Evolutionary conservation across 352 stramenopile genomes (phyloP).

Genomic region (Phytopythium delawarense): DNA sequence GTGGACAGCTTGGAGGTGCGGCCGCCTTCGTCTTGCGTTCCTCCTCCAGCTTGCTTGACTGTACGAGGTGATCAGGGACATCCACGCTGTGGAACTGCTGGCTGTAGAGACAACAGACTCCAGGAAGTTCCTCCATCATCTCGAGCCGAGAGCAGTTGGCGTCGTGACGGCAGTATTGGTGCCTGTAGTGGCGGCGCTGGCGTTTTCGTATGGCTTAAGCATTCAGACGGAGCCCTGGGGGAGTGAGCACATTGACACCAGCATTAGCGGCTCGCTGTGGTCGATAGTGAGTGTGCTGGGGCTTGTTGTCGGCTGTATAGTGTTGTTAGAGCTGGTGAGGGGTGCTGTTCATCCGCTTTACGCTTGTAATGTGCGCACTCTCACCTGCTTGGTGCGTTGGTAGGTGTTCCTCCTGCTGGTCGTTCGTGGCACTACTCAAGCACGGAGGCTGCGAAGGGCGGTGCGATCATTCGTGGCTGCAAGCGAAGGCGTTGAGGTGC

Average conservation of each 20-base stretch:
- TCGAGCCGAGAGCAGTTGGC: background rate
- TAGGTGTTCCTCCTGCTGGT: background rate
- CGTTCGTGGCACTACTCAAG: background rate
- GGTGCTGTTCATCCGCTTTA: no score
- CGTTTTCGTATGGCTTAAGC: background rate
- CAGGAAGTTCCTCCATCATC: background rate
- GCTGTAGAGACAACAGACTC: background rate
- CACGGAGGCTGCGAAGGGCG: background rate
- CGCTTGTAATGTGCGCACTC: background rate
- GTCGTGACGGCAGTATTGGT: background rate
- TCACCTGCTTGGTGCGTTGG: background rate
- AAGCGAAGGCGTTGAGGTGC: background rate
- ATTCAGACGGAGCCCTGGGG: background rate
- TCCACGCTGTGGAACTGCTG: background rate
- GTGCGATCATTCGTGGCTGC: background rate
- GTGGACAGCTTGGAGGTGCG: conserved; percentile 4
- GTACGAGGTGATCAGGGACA: background rate
- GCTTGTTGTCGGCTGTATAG: background rate
- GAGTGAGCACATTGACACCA: background rate
- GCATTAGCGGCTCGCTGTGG: background rate
- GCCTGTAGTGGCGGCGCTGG: background rate
- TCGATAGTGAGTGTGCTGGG: background rate
- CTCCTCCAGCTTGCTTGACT: background rate
- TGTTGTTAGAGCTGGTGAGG: conserved; percentile 1
- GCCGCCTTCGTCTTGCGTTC: background rate